Percentiles rank a stretch among this genome's conserved stretches.
Evolutionary conservation across 768 basidiomycete genomes (phyloP).

Genomic region (Cubamyces sp.): DNA sequence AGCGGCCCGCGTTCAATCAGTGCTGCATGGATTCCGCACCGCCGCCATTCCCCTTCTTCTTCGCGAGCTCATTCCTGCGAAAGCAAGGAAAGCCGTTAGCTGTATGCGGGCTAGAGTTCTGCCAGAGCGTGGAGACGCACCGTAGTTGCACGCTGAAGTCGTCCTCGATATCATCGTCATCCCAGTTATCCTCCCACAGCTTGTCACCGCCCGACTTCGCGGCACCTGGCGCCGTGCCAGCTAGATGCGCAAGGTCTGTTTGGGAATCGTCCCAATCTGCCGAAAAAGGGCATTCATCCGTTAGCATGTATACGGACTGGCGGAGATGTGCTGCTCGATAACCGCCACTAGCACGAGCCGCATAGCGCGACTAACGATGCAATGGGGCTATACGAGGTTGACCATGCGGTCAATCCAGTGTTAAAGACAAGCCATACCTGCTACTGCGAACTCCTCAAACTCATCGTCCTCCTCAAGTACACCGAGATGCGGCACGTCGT

Average conservation of each 20-base stretch:
- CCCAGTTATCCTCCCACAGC: constrained; percentile 99
- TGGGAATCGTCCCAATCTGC: constrained; percentile 88
- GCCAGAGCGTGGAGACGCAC: constrained; percentile 49
- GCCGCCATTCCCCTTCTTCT: constrained; percentile 31
- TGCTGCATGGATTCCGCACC: constrained; percentile 37
- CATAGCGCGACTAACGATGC: too few species aligned
- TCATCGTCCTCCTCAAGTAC: constrained; percentile 98
- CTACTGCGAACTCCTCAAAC: constrained; percentile 90
- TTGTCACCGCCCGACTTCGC: constrained; percentile 86
- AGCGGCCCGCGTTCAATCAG: constrained; percentile 6
- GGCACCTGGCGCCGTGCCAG: constrained; percentile 70
- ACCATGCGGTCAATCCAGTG: too few species aligned
- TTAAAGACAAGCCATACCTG: constrained; percentile 54
- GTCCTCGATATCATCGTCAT: constrained; percentile 98
- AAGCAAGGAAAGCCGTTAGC: background rate
- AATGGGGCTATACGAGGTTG: too few species aligned
- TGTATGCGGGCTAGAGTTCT: background rate
- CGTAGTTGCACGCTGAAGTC: constrained; percentile 95
- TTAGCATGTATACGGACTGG: background rate
- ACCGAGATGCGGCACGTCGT: constrained; percentile 71
- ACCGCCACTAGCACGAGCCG: too few species aligned
- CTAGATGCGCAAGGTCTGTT: constrained; percentile 80
- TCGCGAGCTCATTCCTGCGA: constrained; percentile 33
- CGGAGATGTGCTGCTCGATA: background rate
- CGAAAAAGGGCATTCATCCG: background rate